These are phyloP conservation scores for Pyracantha coccinea DNA, from an alignment of 331 rosid species.

Conservation along the genomic window DNA sequence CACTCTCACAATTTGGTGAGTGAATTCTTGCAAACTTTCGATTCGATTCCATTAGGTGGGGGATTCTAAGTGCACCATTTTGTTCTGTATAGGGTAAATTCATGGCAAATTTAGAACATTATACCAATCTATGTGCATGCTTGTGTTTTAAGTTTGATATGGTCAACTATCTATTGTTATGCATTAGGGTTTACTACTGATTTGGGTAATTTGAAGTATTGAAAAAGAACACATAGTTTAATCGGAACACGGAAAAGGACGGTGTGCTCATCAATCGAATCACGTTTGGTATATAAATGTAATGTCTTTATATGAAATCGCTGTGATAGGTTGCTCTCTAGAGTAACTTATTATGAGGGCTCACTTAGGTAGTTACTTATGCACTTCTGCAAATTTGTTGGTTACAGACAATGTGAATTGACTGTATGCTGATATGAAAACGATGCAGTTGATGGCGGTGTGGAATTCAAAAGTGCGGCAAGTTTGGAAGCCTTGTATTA, in stretches of 20 bases:
- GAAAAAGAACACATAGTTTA: not conserved
- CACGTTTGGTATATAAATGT: not conserved
- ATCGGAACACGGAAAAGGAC: not conserved
- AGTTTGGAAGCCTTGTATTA: constrained; percentile 74
- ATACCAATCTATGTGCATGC: not conserved
- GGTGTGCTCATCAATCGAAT: not conserved
- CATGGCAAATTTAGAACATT: not conserved
- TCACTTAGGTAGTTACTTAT: not conserved
- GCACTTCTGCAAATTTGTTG: not conserved
- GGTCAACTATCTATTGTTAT: not conserved
- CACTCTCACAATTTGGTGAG: constrained; percentile 54
- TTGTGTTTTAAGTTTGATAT: not conserved
- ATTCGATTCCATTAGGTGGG: not conserved
- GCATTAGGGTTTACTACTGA: not conserved
- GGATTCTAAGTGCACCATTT: not conserved
- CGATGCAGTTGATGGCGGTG: constrained; percentile 59
- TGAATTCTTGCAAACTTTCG: not conserved
- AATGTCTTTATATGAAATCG: not conserved
- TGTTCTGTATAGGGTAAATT: not conserved
- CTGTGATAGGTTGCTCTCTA: not conserved
- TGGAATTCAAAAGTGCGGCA: constrained; percentile 51
- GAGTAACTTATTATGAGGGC: not conserved
- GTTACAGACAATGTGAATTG: constrained; percentile 7
- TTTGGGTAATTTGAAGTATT: not conserved
- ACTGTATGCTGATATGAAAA: constrained; percentile 2